Conservation (phyloP, 805 yeast species). For the Myxozyma neglecta region DNA sequence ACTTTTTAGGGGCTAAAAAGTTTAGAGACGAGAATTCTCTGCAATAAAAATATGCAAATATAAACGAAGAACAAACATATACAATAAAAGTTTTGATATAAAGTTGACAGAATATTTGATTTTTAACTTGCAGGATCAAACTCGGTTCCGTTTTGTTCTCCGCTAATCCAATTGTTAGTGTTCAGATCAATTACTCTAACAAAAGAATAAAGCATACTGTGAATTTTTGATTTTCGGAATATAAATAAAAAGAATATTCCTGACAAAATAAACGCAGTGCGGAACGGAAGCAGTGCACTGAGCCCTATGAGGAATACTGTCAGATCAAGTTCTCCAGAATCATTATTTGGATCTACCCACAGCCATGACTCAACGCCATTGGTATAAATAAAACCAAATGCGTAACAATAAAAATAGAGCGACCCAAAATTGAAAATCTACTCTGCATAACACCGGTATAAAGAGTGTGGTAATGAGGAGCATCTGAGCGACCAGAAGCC, state of each 20-base stretch:
- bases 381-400: slow-evolving; percentile 8
- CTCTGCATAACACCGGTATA: slow-evolving; percentile 28
- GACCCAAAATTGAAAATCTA: slow-evolving; percentile 27
- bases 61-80: slow-evolving; percentile 12
- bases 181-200: background rate
- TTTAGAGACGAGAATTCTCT: slow-evolving; percentile 14
- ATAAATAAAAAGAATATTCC: slow-evolving; percentile 27
- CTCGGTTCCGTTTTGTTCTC: slow-evolving; percentile 15
- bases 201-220: slow-evolving; percentile 11
- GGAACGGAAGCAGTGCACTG: slow-evolving; percentile 16
- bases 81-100: slow-evolving; percentile 7
- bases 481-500: slow-evolving; percentile 25
- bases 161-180: background rate
- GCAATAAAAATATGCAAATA: slow-evolving; percentile 19
- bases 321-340: background rate
- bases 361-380: slow-evolving; percentile 11
- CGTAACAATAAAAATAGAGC: slow-evolving; percentile 17
- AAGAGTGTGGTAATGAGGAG: slow-evolving; percentile 32
- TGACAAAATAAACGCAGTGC: slow-evolving; percentile 2
- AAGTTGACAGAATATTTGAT: slow-evolving; percentile 4
- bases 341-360: slow-evolving; percentile 9
- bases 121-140: slow-evolving; percentile 7
- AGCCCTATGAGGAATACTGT: slow-evolving; percentile 6
- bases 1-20: slow-evolving; percentile 22
- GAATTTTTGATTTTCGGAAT: slow-evolving; percentile 33